Evolutionary conservation across 768 basidiomycete genomes (phyloP).

Genomic region (Lactarius deliciosus): DNA sequence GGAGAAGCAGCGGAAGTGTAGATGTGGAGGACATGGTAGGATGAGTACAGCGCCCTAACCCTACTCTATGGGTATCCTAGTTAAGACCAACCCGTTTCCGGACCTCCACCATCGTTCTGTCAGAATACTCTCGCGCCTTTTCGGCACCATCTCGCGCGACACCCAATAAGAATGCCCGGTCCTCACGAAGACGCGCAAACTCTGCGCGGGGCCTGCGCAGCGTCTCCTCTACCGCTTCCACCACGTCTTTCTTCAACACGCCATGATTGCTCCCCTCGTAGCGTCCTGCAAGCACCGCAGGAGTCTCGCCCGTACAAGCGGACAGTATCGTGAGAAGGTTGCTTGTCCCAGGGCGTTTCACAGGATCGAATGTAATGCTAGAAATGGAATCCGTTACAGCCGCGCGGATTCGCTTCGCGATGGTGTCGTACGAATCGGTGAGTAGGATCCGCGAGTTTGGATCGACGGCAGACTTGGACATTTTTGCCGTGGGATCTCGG

Average conservation of each 20-base stretch:
- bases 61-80: slow-evolving; percentile 22
- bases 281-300: slow-evolving; percentile 45
- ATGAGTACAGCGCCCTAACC: not conserved
- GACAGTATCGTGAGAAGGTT: slow-evolving; percentile 81
- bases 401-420: slow-evolving; percentile 66
- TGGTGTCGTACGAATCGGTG: slow-evolving; percentile 65
- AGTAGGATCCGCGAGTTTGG: slow-evolving; percentile 79
- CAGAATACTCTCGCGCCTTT: slow-evolving; percentile 61
- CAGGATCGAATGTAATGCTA: slow-evolving; percentile 80
- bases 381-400: slow-evolving; percentile 84
- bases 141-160: slow-evolving; percentile 65
- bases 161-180: slow-evolving; percentile 56
- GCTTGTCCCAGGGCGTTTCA: slow-evolving; percentile 73
- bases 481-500: slow-evolving; percentile 81
- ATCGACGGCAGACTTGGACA: slow-evolving; percentile 92
- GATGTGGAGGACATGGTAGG: slow-evolving; percentile 4
- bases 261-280: slow-evolving; percentile 62
- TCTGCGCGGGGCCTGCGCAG: slow-evolving; percentile 67
- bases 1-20: slow-evolving; percentile 56
- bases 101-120: slow-evolving; percentile 64
- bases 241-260: slow-evolving; percentile 70
- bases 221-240: slow-evolving; percentile 66
- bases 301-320: slow-evolving; percentile 58
- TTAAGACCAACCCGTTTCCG: slow-evolving; percentile 61
- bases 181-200: slow-evolving; percentile 61